Evolutionary conservation across 2,329 filamentous ascomycete species (phyloP), one percentile per base, ranked within the genome.

Genomic region (Phyllosticta citrichinensis): DNA sequence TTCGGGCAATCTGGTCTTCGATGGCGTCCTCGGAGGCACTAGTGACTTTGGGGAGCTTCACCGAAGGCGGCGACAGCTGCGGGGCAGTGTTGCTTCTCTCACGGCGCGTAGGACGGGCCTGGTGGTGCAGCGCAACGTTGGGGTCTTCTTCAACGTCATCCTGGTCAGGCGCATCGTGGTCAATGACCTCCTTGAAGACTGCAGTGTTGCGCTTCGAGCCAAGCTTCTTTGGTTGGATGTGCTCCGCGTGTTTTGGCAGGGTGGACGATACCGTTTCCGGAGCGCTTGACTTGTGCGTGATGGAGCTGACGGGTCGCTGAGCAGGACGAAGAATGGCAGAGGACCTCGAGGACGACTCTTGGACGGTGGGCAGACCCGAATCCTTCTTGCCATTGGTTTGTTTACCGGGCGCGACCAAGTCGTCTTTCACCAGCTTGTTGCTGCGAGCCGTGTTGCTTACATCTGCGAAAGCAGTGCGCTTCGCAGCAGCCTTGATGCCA

Each of bases 391-490:
- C 74, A n/a, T 8, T 47, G 40, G 6, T 47, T 47, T 47, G 40
- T 70, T 83, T 83, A 62, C 74, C 76, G 27, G 71, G 66, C 25
- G 83, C 69, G 58, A 76, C 76, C 47, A 77, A 78, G 67, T 87
- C 85, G 71, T 88, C 85, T 67, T 83, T 82, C 57, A 70, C 74
- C 3, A 61, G 69, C 67, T 64, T 70, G 30, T 27, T 67, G 68
- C 53, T 69, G 68, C 58, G 74, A 51, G 79, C 70, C 54, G 81
- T 85, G 69, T 92, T 93, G 79, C 88, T 94, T 64, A 94, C 82
- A 71, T 96, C 91, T 56, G 84, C 88, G 74, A 95, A 91, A 12
- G 85, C 89, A 64, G 86, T 85, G 66, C 91, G 86, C 77, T 92
- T 94, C 60, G 86, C 80, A 62, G 83, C 80, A 59, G 81, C 80